These are phyloP conservation scores for Trypanosoma lewisi DNA, from an alignment of 208 protist genomes.

Conservation along the genomic window DNA sequence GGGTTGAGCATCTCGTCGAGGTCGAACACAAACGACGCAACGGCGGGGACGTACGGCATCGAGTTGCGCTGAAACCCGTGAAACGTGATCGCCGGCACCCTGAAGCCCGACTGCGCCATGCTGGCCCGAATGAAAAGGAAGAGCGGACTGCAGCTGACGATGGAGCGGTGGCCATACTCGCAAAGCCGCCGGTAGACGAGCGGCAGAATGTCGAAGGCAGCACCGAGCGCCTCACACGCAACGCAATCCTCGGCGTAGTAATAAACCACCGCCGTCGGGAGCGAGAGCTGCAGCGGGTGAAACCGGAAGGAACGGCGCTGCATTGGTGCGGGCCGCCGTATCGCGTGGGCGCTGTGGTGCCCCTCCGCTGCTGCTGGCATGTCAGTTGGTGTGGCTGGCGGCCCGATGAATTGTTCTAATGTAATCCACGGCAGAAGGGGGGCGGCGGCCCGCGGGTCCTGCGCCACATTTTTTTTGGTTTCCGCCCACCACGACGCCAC, in stretches of 20 bases:
- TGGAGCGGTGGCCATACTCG: slow-evolving; percentile 31
- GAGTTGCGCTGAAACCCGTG: slow-evolving; percentile 16
- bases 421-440: slow-evolving; percentile 32
- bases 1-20: slow-evolving; percentile 17
- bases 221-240: slow-evolving; percentile 34
- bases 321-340: not conserved
- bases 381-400: not conserved
- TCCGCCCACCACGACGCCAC: slow-evolving; percentile 38
- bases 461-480: slow-evolving; percentile 15
- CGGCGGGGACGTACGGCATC: not conserved
- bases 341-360: not conserved
- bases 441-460: slow-evolving; percentile 5
- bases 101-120: slow-evolving; percentile 15
- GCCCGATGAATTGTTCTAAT: slow-evolving; percentile 24
- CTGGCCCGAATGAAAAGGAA: slow-evolving; percentile 44
- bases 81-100: slow-evolving; percentile 32
- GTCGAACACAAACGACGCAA: slow-evolving; percentile 8
- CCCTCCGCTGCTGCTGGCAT: not conserved
- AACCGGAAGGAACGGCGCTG: slow-evolving; percentile 12
- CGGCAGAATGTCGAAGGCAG: slow-evolving; percentile 57
- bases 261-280: slow-evolving; percentile 45
- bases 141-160: slow-evolving; percentile 67
- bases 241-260: slow-evolving; percentile 34
- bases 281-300: slow-evolving; percentile 22
- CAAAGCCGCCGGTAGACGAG: slow-evolving; percentile 54